These are phyloP conservation scores for Fusarium papillatum DNA, from an alignment of 2,329 filamentous ascomycete species.

Conservation along the genomic window DNA sequence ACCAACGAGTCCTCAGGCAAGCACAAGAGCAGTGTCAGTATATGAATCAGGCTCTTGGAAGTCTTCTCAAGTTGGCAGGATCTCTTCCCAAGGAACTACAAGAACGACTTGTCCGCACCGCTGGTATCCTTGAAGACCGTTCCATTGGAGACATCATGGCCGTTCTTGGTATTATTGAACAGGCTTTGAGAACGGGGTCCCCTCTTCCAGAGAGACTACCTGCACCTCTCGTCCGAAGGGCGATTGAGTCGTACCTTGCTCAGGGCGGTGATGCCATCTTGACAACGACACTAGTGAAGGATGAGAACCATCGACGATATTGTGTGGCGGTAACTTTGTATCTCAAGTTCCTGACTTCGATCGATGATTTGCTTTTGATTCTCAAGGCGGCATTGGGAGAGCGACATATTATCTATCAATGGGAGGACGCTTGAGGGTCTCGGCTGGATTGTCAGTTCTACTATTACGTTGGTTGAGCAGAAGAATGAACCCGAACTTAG, in stretches of 20 bases:
- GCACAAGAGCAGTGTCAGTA: conserved; percentile 46
- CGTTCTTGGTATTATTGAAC: conserved; percentile 60
- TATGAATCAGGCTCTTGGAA: conserved; percentile 50
- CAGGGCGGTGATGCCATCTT: conserved; percentile 44
- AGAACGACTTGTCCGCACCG: conserved; percentile 50
- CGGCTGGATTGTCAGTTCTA: neutral
- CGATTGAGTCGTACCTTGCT: conserved; percentile 43
- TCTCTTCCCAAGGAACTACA: conserved; percentile 56
- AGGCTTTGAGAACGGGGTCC: conserved; percentile 61
- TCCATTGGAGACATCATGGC: conserved; percentile 65
- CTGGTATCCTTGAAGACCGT: conserved; percentile 57
- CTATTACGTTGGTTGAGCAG: neutral
- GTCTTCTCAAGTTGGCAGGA: conserved; percentile 49
- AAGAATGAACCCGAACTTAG: neutral
- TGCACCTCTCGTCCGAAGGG: conserved; percentile 57
- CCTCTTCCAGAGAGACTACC: conserved; percentile 62
- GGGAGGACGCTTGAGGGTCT: conserved; percentile 35
- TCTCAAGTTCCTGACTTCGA: conserved; percentile 55
- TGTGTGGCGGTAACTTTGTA: conserved; percentile 61
- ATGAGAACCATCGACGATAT: conserved; percentile 59
- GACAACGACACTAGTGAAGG: conserved; percentile 49
- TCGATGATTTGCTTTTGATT: conserved; percentile 60
- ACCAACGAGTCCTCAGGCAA: conserved; percentile 46
- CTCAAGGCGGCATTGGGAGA: conserved; percentile 60
- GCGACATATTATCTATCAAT: conserved; percentile 49